Evolutionary conservation across 139 green algal species (phyloP), one percentile per base, ranked within the genome.

Genomic region (Picochlorum sp.): DNA sequence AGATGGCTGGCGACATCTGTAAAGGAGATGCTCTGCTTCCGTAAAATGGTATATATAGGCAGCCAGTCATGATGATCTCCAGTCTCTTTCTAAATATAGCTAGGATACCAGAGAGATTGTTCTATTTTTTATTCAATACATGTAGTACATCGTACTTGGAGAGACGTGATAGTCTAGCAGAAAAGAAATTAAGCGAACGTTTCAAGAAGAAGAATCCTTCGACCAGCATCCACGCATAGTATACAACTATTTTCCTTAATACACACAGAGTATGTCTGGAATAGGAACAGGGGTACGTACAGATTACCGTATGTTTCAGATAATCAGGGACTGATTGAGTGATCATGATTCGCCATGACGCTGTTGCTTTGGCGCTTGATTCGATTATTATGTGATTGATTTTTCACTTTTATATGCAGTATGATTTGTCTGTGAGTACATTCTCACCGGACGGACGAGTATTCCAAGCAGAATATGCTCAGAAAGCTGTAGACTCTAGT

Each of bases 401-500:
- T 65, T 9, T 41, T 13, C 34, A 41, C 34, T 13, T 11, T 41
- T 41, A 3, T 24, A 7, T 49, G 49, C 84, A 94, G 86, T 99
- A 99, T 80, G 94, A 99, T 62, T 81, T 98, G 13, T 96, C 87
- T 9, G 74, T 86, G 24, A 94, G 90, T 30, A 99, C 94, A 9
- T 99, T 95, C 63, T 96, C 86, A 3, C 94, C 94, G 6, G 94
- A 99, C 70, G 94, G 94, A 13, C 85, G 90, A 21, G 82, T 98
- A 1, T 98, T 99, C 67, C 94, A 99, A 70, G 94, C 86, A 28
- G 94, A 98, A 61, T 99, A 99, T 74, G 94, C 94, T 3, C 82
- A 91, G 55, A 98, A 99, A 60, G 92, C 94, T n/a, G 88, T 98
- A 20, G 94, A 98, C 76, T 97, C 88, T 75, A 88, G 86, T 76